Evolutionary conservation across 768 basidiomycete genomes (phyloP).

Genomic region (Pulveroboletus sp.): DNA sequence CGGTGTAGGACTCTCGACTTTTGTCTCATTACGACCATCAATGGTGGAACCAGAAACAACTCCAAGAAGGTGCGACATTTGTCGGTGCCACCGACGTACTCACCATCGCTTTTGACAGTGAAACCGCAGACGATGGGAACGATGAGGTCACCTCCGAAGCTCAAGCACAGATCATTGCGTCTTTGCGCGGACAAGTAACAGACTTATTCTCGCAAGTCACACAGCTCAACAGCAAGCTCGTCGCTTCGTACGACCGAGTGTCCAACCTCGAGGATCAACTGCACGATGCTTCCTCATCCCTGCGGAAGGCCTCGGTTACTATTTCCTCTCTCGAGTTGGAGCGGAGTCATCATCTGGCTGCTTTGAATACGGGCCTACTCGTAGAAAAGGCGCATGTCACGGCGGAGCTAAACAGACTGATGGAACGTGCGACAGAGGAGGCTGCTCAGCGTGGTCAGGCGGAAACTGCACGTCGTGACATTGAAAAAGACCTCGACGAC

Average conservation of each 20-base stretch:
- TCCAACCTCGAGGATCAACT: constrained; percentile 91
- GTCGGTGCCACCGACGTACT: constrained; percentile 2
- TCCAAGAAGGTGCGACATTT: constrained; percentile 11
- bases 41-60: constrained; percentile 11
- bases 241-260: constrained; percentile 85
- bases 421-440: constrained; percentile 94
- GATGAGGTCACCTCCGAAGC: constrained; percentile 50
- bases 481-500: constrained; percentile 94
- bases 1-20: neutral
- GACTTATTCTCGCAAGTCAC: constrained; percentile 88
- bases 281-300: constrained; percentile 56
- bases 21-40: constrained; percentile 1
- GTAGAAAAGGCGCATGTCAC: constrained; percentile 92
- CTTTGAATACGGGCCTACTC: constrained; percentile 84
- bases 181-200: constrained; percentile 74
- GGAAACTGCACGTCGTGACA: constrained; percentile 72
- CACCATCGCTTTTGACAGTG: constrained; percentile 2
- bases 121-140: constrained; percentile 10
- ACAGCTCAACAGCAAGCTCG: constrained; percentile 88
- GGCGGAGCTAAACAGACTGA: constrained; percentile 84
- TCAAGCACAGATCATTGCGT: constrained; percentile 76
- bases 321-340: constrained; percentile 81
- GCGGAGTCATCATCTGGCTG: constrained; percentile 80
- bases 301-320: constrained; percentile 58
- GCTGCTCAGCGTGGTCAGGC: constrained; percentile 88